These are phyloP conservation scores for Fusarium cyanostomum DNA, from an alignment of 2,329 filamentous ascomycete species.

Conservation along the genomic window DNA sequence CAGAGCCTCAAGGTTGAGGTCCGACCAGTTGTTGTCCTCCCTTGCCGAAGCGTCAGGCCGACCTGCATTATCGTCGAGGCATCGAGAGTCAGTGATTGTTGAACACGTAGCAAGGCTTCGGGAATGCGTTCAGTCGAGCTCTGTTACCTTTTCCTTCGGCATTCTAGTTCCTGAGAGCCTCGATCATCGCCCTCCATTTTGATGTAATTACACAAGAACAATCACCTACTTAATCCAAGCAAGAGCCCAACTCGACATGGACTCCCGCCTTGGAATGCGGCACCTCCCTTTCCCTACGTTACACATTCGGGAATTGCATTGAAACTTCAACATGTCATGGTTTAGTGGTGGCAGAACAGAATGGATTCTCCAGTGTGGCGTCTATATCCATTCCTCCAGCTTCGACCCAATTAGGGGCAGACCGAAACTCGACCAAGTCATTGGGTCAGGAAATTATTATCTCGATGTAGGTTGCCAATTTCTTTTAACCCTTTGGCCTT, in stretches of 20 bases:
- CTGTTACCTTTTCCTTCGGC: too few relatives aligned
- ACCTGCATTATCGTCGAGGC: not conserved
- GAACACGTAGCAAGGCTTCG: not conserved
- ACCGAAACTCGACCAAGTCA: not conserved
- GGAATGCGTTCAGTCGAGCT: not conserved
- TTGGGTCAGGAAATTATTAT: not conserved
- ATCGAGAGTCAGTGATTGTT: not conserved
- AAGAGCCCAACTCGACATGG: not conserved
- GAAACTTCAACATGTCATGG: not conserved
- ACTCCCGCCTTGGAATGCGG: not conserved
- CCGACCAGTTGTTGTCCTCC: not conserved
- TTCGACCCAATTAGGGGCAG: conserved; percentile 1
- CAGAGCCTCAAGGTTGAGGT: not conserved
- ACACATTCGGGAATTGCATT: not conserved
- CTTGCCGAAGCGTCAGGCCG: not conserved
- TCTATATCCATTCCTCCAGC: not conserved
- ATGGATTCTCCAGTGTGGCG: not conserved
- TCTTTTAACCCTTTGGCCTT: too few relatives aligned
- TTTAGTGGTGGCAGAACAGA: not conserved
- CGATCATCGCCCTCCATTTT: too few relatives aligned
- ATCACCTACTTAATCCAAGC: not conserved
- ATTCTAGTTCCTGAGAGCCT: not conserved
- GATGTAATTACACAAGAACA: not conserved
- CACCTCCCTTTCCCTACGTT: not conserved
- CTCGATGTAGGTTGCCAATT: not conserved